These are phyloP conservation scores for Aspergillus sp. DNA, from an alignment of 2,329 filamentous ascomycete species.

Conservation along the genomic window DNA sequence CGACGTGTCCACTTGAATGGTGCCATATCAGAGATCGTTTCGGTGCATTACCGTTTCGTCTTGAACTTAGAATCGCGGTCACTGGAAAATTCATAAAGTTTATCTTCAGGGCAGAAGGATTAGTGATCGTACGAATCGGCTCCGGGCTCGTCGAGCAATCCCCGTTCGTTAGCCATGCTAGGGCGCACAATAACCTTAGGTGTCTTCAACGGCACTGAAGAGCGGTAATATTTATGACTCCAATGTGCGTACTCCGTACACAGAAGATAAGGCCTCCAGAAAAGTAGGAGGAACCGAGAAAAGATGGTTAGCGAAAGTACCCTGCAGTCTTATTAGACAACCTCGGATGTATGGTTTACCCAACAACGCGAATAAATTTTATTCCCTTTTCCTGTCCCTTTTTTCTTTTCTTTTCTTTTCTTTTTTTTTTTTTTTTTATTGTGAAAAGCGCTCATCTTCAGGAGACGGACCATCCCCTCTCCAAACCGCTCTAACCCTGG, in stretches of 20 bases:
- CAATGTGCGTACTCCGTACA: neutral
- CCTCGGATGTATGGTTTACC: neutral
- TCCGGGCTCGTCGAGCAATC: neutral
- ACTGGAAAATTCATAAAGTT: neutral
- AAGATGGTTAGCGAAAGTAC: neutral
- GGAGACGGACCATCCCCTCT: neutral
- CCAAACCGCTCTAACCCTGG: neutral
- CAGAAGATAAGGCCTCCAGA: neutral
- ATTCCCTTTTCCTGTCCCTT: neutral
- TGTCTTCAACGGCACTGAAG: neutral
- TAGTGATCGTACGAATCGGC: too few relatives aligned
- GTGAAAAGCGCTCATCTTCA: neutral
- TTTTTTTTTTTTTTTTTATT: neutral
- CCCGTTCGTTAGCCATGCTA: neutral
- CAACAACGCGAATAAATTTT: neutral
- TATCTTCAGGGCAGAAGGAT: neutral
- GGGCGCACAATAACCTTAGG: neutral
- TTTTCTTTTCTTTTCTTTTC: neutral
- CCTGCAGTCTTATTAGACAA: too few relatives aligned
- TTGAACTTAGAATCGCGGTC: neutral
- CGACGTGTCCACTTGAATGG: constrained; percentile 11
- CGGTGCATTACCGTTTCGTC: constrained; percentile 1
- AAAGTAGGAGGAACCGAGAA: neutral
- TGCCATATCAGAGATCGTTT: constrained; percentile 9
- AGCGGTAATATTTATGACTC: neutral